Conservation (phyloP, 2,329 filamentous ascomycete species). For the Arachnopeziza araneosa region DNA sequence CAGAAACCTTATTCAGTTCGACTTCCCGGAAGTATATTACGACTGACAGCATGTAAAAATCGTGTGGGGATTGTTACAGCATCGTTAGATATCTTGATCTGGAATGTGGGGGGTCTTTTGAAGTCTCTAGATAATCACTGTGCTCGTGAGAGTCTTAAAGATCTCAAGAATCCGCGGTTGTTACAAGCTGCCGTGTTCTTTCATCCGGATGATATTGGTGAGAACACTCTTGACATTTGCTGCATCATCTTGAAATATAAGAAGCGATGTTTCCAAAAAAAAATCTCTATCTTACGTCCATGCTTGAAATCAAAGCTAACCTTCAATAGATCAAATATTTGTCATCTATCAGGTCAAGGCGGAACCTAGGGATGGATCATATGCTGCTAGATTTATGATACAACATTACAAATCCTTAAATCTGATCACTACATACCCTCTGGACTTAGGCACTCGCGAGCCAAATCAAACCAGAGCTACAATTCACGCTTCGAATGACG, state of each 20-base stretch:
- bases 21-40: conserved; percentile 5
- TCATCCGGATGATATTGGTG: not conserved
- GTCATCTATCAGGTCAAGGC: not conserved
- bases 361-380: not conserved
- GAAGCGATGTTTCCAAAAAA: not conserved
- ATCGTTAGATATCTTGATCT: conserved; percentile 14
- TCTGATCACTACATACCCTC: not conserved
- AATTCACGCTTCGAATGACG: not conserved
- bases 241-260: not conserved
- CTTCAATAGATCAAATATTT: not conserved
- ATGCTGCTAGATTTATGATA: not conserved
- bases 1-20: conserved; percentile 1
- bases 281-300: not conserved
- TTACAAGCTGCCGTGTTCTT: conserved; percentile 1
- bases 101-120: conserved; percentile 14
- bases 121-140: conserved; percentile 2
- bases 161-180: not conserved
- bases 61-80: conserved; percentile 16
- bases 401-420: not conserved
- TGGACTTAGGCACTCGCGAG: not conserved
- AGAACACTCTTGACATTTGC: not conserved
- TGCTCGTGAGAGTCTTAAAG: not conserved
- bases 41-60: conserved; percentile 8
- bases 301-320: not conserved
- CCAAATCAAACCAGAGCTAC: not conserved